Conservation (phyloP, 768 basidiomycete genomes). For the Epithele typhae region DNA sequence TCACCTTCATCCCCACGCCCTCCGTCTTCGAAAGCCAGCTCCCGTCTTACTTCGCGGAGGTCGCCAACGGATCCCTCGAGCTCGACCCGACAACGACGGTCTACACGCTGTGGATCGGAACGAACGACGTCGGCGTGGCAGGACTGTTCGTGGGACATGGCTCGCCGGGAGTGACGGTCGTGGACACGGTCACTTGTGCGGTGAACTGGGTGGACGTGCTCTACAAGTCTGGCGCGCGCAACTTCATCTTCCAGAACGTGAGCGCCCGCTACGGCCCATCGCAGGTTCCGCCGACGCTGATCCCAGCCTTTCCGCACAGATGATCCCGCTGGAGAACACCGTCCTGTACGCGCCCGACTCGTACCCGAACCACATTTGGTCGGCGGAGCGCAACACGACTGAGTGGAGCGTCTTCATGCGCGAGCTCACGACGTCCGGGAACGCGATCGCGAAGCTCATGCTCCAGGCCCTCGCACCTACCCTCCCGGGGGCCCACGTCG, state of each 20-base stretch:
- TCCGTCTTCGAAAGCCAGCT: slow-evolving; percentile 55
- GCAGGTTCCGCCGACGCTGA: neutral
- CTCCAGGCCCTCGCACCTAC: slow-evolving; percentile 21
- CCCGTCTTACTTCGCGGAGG: slow-evolving; percentile 45
- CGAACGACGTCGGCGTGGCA: slow-evolving; percentile 50
- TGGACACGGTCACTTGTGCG: slow-evolving; percentile 54
- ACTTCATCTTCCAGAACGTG: slow-evolving; percentile 69
- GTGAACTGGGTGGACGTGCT: slow-evolving; percentile 55
- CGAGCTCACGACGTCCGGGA: slow-evolving; percentile 28
- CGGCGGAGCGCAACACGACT: slow-evolving; percentile 27
- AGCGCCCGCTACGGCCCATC: slow-evolving; percentile 19
- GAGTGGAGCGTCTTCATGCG: slow-evolving; percentile 32
- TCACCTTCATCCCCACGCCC: slow-evolving; percentile 56
- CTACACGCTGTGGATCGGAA: slow-evolving; percentile 65
- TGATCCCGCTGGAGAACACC: slow-evolving; percentile 30
- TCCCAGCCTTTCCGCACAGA: slow-evolving; percentile 16
- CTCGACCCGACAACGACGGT: slow-evolving; percentile 44
- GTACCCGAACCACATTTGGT: slow-evolving; percentile 32
- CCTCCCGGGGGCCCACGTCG: slow-evolving; percentile 47
- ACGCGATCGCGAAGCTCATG: slow-evolving; percentile 25
- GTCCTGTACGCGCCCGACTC: slow-evolving; percentile 28
- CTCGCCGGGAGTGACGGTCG: slow-evolving; percentile 44
- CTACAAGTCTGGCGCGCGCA: slow-evolving; percentile 55
- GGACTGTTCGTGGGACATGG: slow-evolving; percentile 52
- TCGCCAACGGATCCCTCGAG: slow-evolving; percentile 35